Conservation (phyloP, 768 basidiomycete genomes). For the Mycena vitilis region DNA sequence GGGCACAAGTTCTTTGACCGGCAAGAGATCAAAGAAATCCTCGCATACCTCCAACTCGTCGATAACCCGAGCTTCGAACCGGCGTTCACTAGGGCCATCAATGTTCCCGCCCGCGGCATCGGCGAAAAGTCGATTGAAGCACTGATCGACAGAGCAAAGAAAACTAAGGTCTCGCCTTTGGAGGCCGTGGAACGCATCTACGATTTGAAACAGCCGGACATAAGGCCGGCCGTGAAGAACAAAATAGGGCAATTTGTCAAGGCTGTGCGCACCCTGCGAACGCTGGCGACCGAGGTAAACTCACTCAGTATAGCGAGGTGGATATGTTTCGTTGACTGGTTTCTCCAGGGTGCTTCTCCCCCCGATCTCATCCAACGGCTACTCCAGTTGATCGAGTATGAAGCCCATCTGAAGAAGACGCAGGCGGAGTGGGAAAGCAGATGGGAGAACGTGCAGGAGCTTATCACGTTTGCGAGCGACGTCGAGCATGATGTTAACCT, state of each 20-base stretch:
- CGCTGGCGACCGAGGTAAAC: slow-evolving; percentile 64
- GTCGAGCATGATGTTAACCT: slow-evolving; percentile 50
- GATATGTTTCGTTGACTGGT: neutral
- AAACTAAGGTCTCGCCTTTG: slow-evolving; percentile 64
- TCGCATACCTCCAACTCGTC: slow-evolving; percentile 85
- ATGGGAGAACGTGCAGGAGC: slow-evolving; percentile 89
- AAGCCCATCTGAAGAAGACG: slow-evolving; percentile 74
- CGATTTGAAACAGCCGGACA: slow-evolving; percentile 68
- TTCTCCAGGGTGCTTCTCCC: slow-evolving; percentile 66
- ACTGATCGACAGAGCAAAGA: slow-evolving; percentile 64
- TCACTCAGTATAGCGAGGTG: neutral
- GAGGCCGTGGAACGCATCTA: slow-evolving; percentile 72
- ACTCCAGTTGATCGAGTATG: slow-evolving; percentile 69
- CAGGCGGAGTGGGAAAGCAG: slow-evolving; percentile 80
- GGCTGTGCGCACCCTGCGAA: slow-evolving; percentile 62
- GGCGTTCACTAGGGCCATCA: slow-evolving; percentile 78
- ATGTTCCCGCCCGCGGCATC: slow-evolving; percentile 76
- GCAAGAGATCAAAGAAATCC: slow-evolving; percentile 84
- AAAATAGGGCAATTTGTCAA: slow-evolving; percentile 73
- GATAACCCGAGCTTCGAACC: slow-evolving; percentile 78
- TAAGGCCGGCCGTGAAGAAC: slow-evolving; percentile 73
- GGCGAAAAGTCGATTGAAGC: slow-evolving; percentile 83
- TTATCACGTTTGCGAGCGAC: slow-evolving; percentile 82
- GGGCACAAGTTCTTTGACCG: slow-evolving; percentile 92
- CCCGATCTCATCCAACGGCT: slow-evolving; percentile 71